phyloP scores from a whole-genome alignment of 2,329 filamentous ascomycete genomes.

The Cladosporium sp. region DNA sequence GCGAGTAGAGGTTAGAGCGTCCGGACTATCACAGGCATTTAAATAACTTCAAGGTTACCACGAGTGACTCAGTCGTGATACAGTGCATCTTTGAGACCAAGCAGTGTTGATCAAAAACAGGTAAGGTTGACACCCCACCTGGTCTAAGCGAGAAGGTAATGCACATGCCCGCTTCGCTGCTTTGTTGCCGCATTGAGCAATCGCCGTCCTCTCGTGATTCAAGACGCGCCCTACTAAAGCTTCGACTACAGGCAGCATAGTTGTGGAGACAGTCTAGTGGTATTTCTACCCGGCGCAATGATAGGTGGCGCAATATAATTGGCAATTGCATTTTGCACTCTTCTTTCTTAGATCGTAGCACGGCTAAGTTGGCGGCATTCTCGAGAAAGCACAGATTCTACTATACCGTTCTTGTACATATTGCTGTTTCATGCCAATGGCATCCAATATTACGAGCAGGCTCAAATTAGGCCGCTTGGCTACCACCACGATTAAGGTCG shows the following conservation, averaged over 20 bases:
- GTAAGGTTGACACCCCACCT: not conserved
- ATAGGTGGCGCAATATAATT: not conserved
- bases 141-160: not conserved
- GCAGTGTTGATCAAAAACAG: not conserved
- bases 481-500: not conserved
- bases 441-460: not conserved
- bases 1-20: not conserved
- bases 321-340: not conserved
- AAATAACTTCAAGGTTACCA: not conserved
- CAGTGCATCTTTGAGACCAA: not conserved
- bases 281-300: not conserved
- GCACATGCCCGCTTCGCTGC: slow-evolving; percentile 6
- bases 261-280: not conserved
- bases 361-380: not conserved
- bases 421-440: not conserved
- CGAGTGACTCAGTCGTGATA: not conserved
- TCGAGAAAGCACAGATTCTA: not conserved
- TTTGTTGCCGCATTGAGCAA: not conserved
- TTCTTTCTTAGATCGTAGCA: not conserved
- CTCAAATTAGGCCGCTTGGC: not conserved
- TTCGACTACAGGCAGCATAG: not conserved
- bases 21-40: not conserved
- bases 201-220: not conserved
- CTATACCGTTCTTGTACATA: not conserved
- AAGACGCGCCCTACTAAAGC: not conserved